Evolutionary conservation across 352 stramenopile species (phyloP), one percentile per base, ranked within the genome.

Genomic region (Globisporangium emineosum): DNA sequence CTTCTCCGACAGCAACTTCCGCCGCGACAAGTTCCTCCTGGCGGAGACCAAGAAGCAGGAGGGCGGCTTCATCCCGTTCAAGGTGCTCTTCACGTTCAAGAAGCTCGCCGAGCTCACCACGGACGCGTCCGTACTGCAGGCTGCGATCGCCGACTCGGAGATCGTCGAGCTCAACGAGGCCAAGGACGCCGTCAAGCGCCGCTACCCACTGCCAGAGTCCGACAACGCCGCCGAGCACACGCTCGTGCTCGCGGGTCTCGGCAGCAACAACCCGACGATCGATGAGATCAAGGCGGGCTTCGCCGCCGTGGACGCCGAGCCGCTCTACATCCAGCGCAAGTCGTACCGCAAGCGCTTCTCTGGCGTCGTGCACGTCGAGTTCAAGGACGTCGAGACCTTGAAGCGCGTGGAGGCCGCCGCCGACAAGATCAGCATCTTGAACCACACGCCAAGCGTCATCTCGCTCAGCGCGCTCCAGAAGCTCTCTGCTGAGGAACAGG

Each of bases 1-100:
- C 83, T 97, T 97, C 78, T 91, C 79, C 47, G 90, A 96, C 75
- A 93, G 85, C 75, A 97, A 97, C 73, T 96, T 97, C 66, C 88
- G 90, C 58, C 90, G 89, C 61, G 90, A 97, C 72, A 86, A 90
- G 62, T 97, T 97, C 75, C 73, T 97, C 68, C 75, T 86, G 43
- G 82, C 90, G 45, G 83, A 93, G 68, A 92, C 86, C 60, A 93
- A 86, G 72, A 93, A 93, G 70, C 70, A 88, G 32, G 74, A 88
- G 7, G 86, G 86, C 45, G 88, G 88, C 60, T 96, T 93, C 62
- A 76, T 97, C 56, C 86, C 86, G 4, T 91, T 97, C 72, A 78
- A 66, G 12, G 83, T 95, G 52, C 78, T 97, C 58, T 91, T 97
- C 62, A 96, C 81, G 49, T 97, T 97, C 79, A 97, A 97, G 76